Evolutionary conservation across 495 filamentous ascomycete species (phyloP), one percentile per base, ranked within the genome.

Genomic region (Aspergillus coremiiformis): DNA sequence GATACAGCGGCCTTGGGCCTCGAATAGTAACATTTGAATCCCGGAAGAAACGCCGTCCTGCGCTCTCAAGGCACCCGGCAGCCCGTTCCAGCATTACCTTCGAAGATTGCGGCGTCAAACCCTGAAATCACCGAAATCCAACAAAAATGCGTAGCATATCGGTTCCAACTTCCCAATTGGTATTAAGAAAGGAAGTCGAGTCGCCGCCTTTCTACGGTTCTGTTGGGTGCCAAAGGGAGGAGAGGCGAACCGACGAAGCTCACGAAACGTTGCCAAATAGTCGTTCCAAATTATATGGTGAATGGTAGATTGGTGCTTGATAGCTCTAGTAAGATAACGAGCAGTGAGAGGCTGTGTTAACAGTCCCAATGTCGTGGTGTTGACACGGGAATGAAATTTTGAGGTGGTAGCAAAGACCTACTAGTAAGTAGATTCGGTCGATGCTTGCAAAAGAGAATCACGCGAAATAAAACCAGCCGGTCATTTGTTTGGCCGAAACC

Each of bases 61-160:
- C 86, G 73, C 80, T 81, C 78, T 90, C 82, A 68, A 90, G 78
- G 74, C 81, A 86, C 73, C 80, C 78, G 52, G 82, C 81, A 49
- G 84, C 85, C 67, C 84, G 85, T 84, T 94, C 87, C 69, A 92
- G 84, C 89, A 94, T 94, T 63, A 75, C 76, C 72, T 27, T 68
- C 72, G 58, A 82, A 73, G 37, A 75, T 68, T 42, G 73, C 78
- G 53, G 67, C 66, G 49, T 66, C 54, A 55, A 62, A 58, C 64
- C 57, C 50, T 63, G 35, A 55, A 59, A 52, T 69, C 63, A 65
- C 62, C 65, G 55, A 48, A 46, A 22, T 49, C 41, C 35, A 49
- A 57, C 39, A 23, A 52, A 30, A 32, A 52, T 52, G 48, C 47
- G 60, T 60, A 64, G 58, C 61, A 63, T 72, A 65, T 67, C 63